A percentile compares a stretch with the other conserved stretches of the same genome.
Conservation (phyloP, 805 yeast species). For the Candida schatavii region DNA sequence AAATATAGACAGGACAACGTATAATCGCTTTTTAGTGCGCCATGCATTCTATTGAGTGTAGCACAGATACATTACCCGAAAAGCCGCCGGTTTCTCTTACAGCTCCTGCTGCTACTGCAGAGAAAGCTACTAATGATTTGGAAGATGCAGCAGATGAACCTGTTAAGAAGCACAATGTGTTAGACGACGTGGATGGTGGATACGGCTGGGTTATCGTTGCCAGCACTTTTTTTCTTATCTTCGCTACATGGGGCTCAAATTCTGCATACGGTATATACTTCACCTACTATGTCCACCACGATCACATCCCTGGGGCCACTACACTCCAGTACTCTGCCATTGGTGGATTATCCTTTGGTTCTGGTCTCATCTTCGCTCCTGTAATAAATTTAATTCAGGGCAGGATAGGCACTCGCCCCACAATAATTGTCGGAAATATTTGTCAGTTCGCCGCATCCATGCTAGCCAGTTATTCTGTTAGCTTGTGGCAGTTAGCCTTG, state of each 20-base stretch:
- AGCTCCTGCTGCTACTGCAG: too few species aligned
- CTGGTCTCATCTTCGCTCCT: conserved; percentile 48
- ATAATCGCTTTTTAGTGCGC: too few species aligned
- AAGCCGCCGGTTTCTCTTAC: too few species aligned
- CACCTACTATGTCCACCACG: conserved; percentile 47
- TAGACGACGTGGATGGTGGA: conserved; percentile 47
- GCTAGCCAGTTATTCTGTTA: conserved; percentile 54
- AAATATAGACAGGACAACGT: too few species aligned
- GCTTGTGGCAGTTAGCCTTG: conserved; percentile 58
- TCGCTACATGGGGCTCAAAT: conserved; percentile 68
- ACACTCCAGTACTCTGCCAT: conserved; percentile 57
- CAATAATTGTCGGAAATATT: conserved; percentile 41
- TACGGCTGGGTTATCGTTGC: conserved; percentile 58
- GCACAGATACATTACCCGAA: too few species aligned
- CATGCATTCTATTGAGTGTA: too few species aligned
- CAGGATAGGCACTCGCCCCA: conserved; percentile 30
- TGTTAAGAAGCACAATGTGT: too few species aligned
- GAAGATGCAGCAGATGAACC: too few species aligned
- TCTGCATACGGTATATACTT: conserved; percentile 58
- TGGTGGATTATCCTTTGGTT: conserved; percentile 59
- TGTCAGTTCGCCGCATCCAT: conserved; percentile 50
- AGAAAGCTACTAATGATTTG: too few species aligned
- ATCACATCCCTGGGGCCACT: conserved; percentile 48
- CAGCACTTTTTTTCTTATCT: conserved; percentile 45
- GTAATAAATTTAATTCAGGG: conserved; percentile 42